Base-by-base conservation (phyloP, 352 stramenopile genomes). In the Pythium myriotylum region DNA sequence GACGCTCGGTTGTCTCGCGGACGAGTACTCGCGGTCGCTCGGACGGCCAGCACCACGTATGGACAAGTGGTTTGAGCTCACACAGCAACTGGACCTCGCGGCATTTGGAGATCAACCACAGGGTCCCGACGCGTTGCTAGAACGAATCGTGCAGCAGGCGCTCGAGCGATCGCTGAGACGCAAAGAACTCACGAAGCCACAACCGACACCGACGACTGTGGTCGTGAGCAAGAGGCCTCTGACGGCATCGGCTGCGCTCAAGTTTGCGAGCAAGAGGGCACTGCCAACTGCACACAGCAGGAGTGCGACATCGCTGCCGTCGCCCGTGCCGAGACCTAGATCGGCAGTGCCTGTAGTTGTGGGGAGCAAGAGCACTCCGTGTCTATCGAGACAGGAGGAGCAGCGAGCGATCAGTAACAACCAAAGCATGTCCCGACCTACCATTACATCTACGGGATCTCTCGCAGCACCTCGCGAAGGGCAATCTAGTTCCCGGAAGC, bases 341-440 rank as follows among this genome's bases (percentile, higher is more conserved):
- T 85, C 79, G 43, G 79, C 76, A 22, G 62, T 68, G 50, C n/a
- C n/a, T n/a, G 58, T 78, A 24, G 64, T 72, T 10, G 26, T 37
- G 46, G 60, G 77, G 6, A 85, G 70, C 62, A 83, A 63, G 46
- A 86, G 72, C 65, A 73, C 75, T 14, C 52, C 72, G 1, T 67
- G 73, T 4, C 43, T 84, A 19, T 59, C 77, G 6, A 63, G 58
- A 2, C 65, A 20, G 65, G 63, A 29, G 62, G 22, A 64, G 65
- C 50, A 24, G 54, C 42, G 17, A 9, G 51, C 20, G 33, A 29
- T 24, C 53, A 55, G 17, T 16, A 35, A 33, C 35, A 52, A 57
- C 27, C 47, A 46, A 40, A 40, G 33, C 33, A 40, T 8, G 33
- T 14, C 33, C 5, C 54, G 40, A 40, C 27, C 42, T 12, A 53